phyloP scores from a whole-genome alignment of 345 rosid species.

The Anacardium occidentale region DNA sequence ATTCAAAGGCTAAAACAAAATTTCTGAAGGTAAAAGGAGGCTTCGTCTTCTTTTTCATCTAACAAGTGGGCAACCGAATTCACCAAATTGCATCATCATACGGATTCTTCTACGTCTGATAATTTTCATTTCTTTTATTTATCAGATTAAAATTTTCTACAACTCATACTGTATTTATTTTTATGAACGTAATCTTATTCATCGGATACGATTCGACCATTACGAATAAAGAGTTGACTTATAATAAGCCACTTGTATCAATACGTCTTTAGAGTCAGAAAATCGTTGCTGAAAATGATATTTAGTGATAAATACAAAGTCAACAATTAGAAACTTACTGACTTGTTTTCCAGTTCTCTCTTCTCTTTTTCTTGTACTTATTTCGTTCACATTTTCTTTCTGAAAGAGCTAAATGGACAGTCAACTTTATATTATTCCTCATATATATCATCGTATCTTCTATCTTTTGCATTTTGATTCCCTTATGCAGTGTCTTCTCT shows the following conservation, averaged over 20 bases:
- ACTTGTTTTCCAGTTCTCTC: not conserved
- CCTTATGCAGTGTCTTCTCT: not conserved
- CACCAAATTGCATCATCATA: slow-evolving; percentile 6
- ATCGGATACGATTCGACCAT: not conserved
- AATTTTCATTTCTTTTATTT: too few species aligned
- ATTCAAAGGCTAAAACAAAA: not conserved
- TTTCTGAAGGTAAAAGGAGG: slow-evolving; percentile 15
- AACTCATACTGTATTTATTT: not conserved
- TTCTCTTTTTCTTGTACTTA: not conserved
- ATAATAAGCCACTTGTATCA: not conserved
- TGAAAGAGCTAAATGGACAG: not conserved
- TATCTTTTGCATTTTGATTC: slow-evolving; percentile 5
- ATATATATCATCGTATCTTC: slow-evolving; percentile 1
- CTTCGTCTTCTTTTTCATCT: not conserved
- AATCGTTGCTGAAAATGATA: not conserved
- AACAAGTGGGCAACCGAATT: slow-evolving; percentile 24
- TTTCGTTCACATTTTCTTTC: not conserved
- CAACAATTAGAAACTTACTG: not conserved
- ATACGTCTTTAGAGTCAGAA: not conserved
- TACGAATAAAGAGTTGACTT: not conserved
- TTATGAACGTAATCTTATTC: not conserved
- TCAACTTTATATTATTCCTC: slow-evolving; percentile 14
- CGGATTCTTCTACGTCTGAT: slow-evolving; percentile 23
- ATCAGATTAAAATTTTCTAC: too few species aligned
- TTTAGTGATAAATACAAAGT: not conserved